Evolutionary conservation across 345 rosid species (phyloP), one percentile per base, ranked within the genome.

Genomic region (Populus euphratica): DNA sequence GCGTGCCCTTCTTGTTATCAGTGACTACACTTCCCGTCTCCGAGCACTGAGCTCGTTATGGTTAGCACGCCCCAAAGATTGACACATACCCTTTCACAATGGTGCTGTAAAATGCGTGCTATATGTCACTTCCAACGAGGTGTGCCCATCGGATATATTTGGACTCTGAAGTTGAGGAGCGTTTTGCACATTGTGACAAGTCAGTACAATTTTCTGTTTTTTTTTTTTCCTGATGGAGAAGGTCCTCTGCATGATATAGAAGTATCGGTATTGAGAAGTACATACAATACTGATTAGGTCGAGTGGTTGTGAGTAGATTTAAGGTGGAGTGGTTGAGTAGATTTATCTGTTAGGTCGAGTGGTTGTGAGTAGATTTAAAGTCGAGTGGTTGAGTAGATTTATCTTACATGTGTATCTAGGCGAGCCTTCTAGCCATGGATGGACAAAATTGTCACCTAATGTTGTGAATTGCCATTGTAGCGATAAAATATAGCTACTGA

Each of bases 21-120:
- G 84, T 33, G 98, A 92, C 77, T 92, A 91, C 71, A 84, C 85
- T 14, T 91, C 96, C 2, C 88, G 98, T 49, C 97, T 95, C 63
- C 87, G 97, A 38, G 98, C 98, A 8, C 99, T 95, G 33, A 91
- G 99, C 83, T 95, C 98, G 33, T 76, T 95, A 63, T 93, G 99
- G 99, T 85, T 92, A 76, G 99, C 94, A 39, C 87, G 98, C 14
- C 96, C 98, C 39, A 88, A 92, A 73, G 90, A 92, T 82, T 89
- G 80, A 87, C 18, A 31, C 11, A 1, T 13, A 27, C 50, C 66
- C 11, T 11, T 23, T 47, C 41, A 38, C 49, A 69, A 52, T 17
- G 69, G 12, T 82, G 68, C 11, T 16, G 33, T n/a, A 23, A 43
- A 23, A 38, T 8, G 20, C 18, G 6, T 6, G 27, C n/a, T 8